These are phyloP conservation scores for Syzygium aqueum DNA, from an alignment of 345 rosid species.

Conservation along the genomic window DNA sequence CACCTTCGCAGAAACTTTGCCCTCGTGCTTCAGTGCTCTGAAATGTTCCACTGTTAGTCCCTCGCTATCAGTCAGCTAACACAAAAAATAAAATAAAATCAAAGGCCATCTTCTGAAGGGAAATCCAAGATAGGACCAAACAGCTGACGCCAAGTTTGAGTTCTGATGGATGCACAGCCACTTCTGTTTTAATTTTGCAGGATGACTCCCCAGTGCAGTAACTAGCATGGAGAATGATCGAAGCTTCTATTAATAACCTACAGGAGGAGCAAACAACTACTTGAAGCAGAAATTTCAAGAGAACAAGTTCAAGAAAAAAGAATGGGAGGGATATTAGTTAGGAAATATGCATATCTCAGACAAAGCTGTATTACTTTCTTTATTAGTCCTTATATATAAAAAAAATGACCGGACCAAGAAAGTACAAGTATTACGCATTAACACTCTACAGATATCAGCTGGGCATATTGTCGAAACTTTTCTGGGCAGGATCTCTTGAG, in stretches of 20 bases:
- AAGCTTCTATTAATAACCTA: not conserved
- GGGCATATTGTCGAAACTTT: not conserved
- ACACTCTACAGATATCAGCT: not conserved
- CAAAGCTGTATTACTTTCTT: not conserved
- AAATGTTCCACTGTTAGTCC: not conserved
- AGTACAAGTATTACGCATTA: not conserved
- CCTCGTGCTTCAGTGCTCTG: not conserved
- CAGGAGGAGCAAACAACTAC: not conserved
- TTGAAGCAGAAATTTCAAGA: not conserved
- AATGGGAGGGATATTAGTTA: not conserved
- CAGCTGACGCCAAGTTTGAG: not conserved
- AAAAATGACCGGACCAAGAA: not conserved
- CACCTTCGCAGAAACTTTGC: not conserved
- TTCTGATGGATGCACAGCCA: not conserved
- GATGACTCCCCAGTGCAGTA: not conserved
- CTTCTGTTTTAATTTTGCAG: not conserved
- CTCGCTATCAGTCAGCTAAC: not conserved
- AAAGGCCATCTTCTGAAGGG: not conserved
- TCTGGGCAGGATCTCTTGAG: not conserved
- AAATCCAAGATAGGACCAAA: not conserved
- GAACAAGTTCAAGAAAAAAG: not conserved
- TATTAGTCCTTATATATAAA: not conserved
- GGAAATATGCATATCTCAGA: not conserved
- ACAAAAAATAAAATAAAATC: not conserved
- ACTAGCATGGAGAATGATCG: not conserved